Percentiles rank a stretch among this genome's conserved stretches.
These are phyloP conservation scores for Leccinum disarticulatum DNA, from an alignment of 768 basidiomycete genomes.

Conservation along the genomic window DNA sequence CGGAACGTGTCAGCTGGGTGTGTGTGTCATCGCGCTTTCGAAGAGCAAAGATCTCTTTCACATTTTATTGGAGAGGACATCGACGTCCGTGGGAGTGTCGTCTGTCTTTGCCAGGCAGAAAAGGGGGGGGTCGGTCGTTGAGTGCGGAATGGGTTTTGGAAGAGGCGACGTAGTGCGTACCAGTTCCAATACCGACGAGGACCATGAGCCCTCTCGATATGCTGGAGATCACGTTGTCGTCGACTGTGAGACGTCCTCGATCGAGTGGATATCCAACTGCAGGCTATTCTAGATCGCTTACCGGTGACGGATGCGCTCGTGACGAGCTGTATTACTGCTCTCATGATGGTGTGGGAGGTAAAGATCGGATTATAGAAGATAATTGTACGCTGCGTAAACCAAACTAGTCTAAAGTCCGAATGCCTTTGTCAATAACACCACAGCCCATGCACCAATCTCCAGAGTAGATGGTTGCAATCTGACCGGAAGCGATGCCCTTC, in stretches of 20 bases:
- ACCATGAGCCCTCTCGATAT: conserved; percentile 89
- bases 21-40: not conserved
- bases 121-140: not conserved
- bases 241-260: conserved; percentile 50
- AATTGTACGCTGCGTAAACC: not conserved
- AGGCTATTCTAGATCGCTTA: conserved; percentile 29
- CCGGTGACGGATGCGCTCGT: conserved; percentile 83
- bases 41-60: conserved; percentile 35
- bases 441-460: conserved; percentile 82
- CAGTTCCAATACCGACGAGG: conserved; percentile 83
- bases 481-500: conserved; percentile 74
- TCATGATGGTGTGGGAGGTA: conserved; percentile 47
- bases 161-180: conserved; percentile 38
- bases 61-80: conserved; percentile 82
- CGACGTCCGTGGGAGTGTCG: conserved; percentile 75
- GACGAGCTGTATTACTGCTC: conserved; percentile 84
- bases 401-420: conserved; percentile 4
- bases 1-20: conserved; percentile 6
- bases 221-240: conserved; percentile 72
- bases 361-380: conserved; percentile 4
- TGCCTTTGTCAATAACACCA: conserved; percentile 54
- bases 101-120: conserved; percentile 50
- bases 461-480: conserved; percentile 74
- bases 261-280: not conserved
- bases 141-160: not conserved